Base-by-base conservation (phyloP, 2,329 filamentous ascomycete genomes). In the Verticillium albo-atrum region DNA sequence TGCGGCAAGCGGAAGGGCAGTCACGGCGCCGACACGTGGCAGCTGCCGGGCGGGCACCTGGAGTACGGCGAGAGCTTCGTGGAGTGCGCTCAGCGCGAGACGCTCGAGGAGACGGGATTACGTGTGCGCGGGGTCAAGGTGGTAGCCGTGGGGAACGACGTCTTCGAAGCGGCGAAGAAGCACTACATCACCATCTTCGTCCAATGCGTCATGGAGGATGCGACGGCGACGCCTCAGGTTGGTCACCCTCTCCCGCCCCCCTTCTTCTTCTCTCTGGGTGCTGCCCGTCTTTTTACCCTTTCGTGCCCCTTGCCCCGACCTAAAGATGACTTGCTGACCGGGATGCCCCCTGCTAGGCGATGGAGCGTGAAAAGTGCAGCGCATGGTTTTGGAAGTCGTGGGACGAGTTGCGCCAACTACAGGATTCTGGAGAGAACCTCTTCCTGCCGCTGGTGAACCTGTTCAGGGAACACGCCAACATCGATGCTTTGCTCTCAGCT, bases 151-250 rank as follows among this genome's bases (percentile, higher is more conserved):
- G 91, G 88, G 5, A 91, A 92, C 68, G 85, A 88, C 65, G 68
- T 89, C 1, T 90, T 92, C 68, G 67, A 72, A 1, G 67, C 68
- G 0, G 79, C 82, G n/a, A 73, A 72, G 0, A 90, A 87, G 71
- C 90, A 94, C 68, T 94, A 93, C 67, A 79, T 92, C 56, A 93
- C 90, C 0, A 71, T 92, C 3, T 92, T 90, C 64, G 82, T 91
- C 62, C 74, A 76, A 0, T 85, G 83, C 50, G 73, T 72, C 52
- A 74, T 84, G 64, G 68, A 74, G 0, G 78, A 84, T 27, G 74
- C 78, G 17, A 63, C 67, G 0, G 78, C 78, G 27, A 70, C 82
- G 63, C 82, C 88, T 0, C 58, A 79, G 77, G 87, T 89, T 60
- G 67, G 78, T 72, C 65, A 6, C 60, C 68, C 61, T 42, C 25